phyloP scores from a whole-genome alignment of 2,329 filamentous ascomycete species.

The Hypoxylon sp. region DNA sequence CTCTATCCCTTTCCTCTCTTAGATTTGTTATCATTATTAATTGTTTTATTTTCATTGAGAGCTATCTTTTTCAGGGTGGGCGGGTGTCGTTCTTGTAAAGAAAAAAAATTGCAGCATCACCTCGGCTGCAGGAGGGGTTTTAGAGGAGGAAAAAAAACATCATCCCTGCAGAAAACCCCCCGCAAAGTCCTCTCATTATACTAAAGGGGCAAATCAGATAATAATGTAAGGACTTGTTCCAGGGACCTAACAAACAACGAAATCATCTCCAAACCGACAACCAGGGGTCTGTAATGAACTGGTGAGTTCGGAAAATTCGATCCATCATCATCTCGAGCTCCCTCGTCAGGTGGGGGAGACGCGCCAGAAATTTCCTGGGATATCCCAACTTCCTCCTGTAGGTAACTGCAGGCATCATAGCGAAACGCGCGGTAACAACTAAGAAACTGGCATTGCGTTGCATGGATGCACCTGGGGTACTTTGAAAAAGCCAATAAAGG shows the following conservation, averaged over 20 bases:
- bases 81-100: conserved; percentile 24
- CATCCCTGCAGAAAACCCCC: conserved; percentile 9
- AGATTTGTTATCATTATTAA: neutral
- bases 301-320: conserved; percentile 30
- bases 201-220: conserved; percentile 25
- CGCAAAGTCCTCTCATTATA: conserved; percentile 20
- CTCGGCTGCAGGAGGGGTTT: conserved; percentile 20
- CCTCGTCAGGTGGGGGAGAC: neutral
- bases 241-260: conserved; percentile 30
- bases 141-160: conserved; percentile 18
- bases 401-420: conserved; percentile 38
- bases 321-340: conserved; percentile 22
- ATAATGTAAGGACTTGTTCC: conserved; percentile 27
- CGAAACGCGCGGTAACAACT: conserved; percentile 42
- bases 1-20: conserved; percentile 14
- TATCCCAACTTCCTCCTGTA: conserved; percentile 28
- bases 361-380: conserved; percentile 25
- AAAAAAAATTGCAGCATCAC: conserved; percentile 17
- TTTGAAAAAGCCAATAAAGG: conserved; percentile 40
- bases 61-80: conserved; percentile 25
- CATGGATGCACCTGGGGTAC: conserved; percentile 44
- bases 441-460: conserved; percentile 32
- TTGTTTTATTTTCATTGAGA: conserved; percentile 4
- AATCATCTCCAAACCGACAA: conserved; percentile 8
- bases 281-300: conserved; percentile 15